Evolutionary conservation across 352 stramenopile genomes (phyloP).

Genomic region (Phytophthora pseudosyringae): DNA sequence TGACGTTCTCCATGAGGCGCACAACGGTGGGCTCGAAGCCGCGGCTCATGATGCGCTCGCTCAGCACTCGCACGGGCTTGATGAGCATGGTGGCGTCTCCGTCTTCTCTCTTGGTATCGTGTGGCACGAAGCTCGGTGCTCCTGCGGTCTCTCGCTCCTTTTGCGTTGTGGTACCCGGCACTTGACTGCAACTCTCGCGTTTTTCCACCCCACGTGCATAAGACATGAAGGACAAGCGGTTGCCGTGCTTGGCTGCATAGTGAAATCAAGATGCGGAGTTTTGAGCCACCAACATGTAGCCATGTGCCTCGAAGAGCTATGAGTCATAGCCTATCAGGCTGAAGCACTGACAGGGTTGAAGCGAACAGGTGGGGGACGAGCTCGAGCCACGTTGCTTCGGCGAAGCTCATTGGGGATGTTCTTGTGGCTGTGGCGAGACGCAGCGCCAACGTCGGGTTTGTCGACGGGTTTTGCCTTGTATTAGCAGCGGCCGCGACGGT

Average conservation of each 20-base stretch:
- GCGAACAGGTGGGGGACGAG: conserved; percentile 1
- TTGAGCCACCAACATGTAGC: conserved; percentile 17
- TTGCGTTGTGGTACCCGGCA: conserved; percentile 23
- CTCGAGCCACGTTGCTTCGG: conserved; percentile 2
- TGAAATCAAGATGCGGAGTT: conserved; percentile 22
- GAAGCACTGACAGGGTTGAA: conserved; percentile 22
- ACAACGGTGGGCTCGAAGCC: conserved; percentile 84
- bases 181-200: conserved; percentile 27
- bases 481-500: conserved; percentile 18
- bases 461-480: neutral
- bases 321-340: neutral
- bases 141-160: conserved; percentile 2
- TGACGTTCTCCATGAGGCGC: conserved; percentile 82
- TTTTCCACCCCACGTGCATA: conserved; percentile 21
- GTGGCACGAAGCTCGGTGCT: neutral
- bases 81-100: conserved; percentile 32
- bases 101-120: neutral
- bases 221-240: conserved; percentile 15
- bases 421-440: conserved; percentile 6
- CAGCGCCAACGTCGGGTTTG: neutral
- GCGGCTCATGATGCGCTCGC: conserved; percentile 83
- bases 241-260: conserved; percentile 26
- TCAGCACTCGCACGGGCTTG: conserved; percentile 81
- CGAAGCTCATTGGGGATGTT: conserved; percentile 13
- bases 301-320: conserved; percentile 11